Conservation (phyloP, 495 filamentous ascomycete genomes). For the Lepidopterella palustris region DNA sequence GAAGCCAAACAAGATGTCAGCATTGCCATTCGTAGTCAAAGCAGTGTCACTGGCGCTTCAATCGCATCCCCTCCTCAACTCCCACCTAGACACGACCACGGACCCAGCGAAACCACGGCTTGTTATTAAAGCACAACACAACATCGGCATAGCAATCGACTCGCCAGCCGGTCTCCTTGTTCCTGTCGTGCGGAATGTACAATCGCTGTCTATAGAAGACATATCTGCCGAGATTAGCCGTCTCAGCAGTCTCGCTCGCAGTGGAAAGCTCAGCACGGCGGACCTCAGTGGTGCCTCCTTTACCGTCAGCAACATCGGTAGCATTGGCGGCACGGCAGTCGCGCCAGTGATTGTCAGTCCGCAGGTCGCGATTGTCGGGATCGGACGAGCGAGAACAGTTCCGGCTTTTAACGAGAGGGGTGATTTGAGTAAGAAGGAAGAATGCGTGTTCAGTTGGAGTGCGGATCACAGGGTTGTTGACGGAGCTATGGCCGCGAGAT, state of each 20-base stretch:
- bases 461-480: constrained; percentile 94
- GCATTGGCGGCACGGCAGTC: constrained; percentile 87
- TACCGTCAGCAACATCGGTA: constrained; percentile 96
- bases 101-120: constrained; percentile 56
- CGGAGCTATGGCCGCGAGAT: constrained; percentile 86
- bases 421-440: constrained; percentile 55
- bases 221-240: constrained; percentile 72
- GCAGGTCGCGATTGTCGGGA: constrained; percentile 87
- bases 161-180: constrained; percentile 85
- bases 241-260: constrained; percentile 61
- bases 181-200: constrained; percentile 88
- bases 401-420: constrained; percentile 58
- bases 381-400: constrained; percentile 69
- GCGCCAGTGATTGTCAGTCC: constrained; percentile 80
- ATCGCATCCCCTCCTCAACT: constrained; percentile 79
- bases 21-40: constrained; percentile 92
- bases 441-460: constrained; percentile 90
- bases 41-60: constrained; percentile 79
- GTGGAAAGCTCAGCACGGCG: constrained; percentile 64
- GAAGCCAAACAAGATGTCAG: constrained; percentile 54
- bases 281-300: constrained; percentile 87
- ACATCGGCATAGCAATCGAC: constrained; percentile 95
- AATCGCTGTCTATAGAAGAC: constrained; percentile 59
- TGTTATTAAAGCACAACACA: constrained; percentile 73
- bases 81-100: constrained; percentile 60